Conservation (phyloP, 768 basidiomycete genomes). For the Amanita molliuscula region DNA sequence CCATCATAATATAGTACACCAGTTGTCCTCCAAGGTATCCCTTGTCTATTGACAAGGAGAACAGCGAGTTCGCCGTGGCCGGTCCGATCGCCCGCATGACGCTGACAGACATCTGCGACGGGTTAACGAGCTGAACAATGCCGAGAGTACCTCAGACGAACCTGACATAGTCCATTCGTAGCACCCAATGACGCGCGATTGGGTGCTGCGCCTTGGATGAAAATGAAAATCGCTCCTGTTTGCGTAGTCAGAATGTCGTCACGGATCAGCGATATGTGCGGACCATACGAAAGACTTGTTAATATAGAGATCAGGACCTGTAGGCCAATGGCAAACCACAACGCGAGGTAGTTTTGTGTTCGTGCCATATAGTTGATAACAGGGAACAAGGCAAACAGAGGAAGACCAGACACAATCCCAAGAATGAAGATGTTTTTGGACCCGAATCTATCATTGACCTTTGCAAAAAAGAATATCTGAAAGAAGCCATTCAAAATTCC, state of each 20-base stretch:
- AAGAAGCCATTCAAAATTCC: slow-evolving; percentile 57
- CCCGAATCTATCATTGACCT: slow-evolving; percentile 50
- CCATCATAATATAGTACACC: slow-evolving; percentile 38
- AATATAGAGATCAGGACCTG: slow-evolving; percentile 39
- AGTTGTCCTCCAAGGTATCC: slow-evolving; percentile 43
- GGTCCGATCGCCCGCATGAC: slow-evolving; percentile 43
- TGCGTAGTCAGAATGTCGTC: background rate
- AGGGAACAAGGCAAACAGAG: slow-evolving; percentile 50
- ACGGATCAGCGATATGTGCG: slow-evolving; percentile 13
- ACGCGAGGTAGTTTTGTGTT: slow-evolving; percentile 30
- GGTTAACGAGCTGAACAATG: background rate
- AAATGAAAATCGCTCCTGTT: slow-evolving; percentile 62
- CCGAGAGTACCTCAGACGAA: slow-evolving; percentile 13
- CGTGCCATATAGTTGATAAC: slow-evolving; percentile 47
- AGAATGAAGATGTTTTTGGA: slow-evolving; percentile 47
- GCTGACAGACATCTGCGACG: slow-evolving; percentile 23
- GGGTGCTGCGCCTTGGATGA: slow-evolving; percentile 55
- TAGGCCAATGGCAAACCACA: slow-evolving; percentile 41
- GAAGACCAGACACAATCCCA: slow-evolving; percentile 40
- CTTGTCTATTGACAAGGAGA: slow-evolving; percentile 51
- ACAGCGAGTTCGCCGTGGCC: slow-evolving; percentile 49
- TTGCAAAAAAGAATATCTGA: slow-evolving; percentile 60
- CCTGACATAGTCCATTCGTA: slow-evolving; percentile 58
- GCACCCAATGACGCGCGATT: slow-evolving; percentile 59
- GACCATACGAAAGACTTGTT: slow-evolving; percentile 48